Conservation (phyloP, 768 basidiomycete species). For the Dacryopinax primogenitus region DNA sequence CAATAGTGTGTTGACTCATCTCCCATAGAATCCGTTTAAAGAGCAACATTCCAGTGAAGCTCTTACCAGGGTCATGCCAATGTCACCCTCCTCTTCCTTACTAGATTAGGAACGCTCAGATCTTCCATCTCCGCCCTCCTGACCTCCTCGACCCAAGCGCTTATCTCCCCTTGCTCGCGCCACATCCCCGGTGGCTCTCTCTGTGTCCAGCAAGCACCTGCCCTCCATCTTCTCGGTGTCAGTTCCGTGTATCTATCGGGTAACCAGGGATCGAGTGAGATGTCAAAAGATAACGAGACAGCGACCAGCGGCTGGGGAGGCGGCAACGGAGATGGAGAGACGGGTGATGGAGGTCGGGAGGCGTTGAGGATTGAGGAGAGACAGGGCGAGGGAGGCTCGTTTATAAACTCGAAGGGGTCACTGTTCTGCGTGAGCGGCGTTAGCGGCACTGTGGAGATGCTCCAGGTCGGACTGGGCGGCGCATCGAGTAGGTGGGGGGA, state of each 20-base stretch:
- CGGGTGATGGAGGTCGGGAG: not conserved
- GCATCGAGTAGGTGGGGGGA: not conserved
- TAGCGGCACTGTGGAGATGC: not conserved
- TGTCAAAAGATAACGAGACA: not conserved
- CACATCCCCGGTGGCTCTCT: not conserved
- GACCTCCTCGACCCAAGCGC: not conserved
- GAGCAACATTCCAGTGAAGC: not conserved
- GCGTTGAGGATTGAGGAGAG: not conserved
- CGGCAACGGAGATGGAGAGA: not conserved
- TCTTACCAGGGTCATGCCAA: not conserved
- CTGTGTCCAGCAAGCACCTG: not conserved
- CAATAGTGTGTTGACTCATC: too few species aligned
- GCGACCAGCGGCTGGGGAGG: not conserved
- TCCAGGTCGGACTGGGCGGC: not conserved
- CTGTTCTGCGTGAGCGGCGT: not conserved
- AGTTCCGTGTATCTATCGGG: not conserved
- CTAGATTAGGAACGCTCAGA: not conserved
- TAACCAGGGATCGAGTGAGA: not conserved
- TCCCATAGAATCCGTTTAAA: too few species aligned
- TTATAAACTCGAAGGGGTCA: constrained; percentile 1
- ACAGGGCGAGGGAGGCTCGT: constrained; percentile 2
- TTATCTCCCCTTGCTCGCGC: constrained; percentile 3
- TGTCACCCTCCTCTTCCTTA: not conserved
- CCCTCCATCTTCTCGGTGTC: not conserved
- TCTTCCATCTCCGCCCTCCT: not conserved